phyloP scores from a whole-genome alignment of 148 eudicot genomes.

The Drosera capensis region DNA sequence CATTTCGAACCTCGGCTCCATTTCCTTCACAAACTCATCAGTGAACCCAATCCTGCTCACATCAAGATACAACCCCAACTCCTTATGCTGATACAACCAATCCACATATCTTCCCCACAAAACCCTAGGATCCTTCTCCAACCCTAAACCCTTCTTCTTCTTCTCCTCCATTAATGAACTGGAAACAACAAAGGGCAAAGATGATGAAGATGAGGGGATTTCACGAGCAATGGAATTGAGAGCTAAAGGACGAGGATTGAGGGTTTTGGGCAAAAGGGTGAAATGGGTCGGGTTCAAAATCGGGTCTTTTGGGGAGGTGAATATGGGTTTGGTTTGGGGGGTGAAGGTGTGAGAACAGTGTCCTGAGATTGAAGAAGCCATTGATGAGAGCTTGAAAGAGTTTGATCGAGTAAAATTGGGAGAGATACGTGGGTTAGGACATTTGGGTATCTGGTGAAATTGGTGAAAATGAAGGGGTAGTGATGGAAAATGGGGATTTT shows the following conservation, averaged over 20 bases:
- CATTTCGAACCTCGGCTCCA: conserved; percentile 43
- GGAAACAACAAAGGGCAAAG: conserved; percentile 6
- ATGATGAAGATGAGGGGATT: conserved; percentile 12
- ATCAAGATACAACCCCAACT: conserved; percentile 74
- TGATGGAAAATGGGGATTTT: no score
- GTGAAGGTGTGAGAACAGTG: conserved; percentile 33
- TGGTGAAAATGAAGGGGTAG: no score
- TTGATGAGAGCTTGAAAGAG: conserved; percentile 3
- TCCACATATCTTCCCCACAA: conserved; percentile 72
- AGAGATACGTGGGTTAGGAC: neutral
- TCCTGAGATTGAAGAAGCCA: conserved; percentile 50
- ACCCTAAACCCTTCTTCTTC: conserved; percentile 7
- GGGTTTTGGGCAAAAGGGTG: conserved; percentile 10
- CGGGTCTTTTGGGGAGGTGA: conserved; percentile 7
- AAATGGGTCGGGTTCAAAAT: conserved; percentile 9
- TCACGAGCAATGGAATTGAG: conserved; percentile 30
- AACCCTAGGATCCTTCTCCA: conserved; percentile 40
- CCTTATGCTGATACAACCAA: conserved; percentile 94
- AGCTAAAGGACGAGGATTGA: conserved; percentile 1
- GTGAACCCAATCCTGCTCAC: conserved; percentile 83
- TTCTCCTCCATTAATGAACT: conserved; percentile 5
- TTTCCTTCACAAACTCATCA: conserved; percentile 47
- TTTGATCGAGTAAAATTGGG: neutral
- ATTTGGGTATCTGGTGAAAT: no score
- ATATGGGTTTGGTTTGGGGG: conserved; percentile 18